phyloP scores from a whole-genome alignment of 371 early-diverging fungal species.

The Zancudomyces culisetae region DNA sequence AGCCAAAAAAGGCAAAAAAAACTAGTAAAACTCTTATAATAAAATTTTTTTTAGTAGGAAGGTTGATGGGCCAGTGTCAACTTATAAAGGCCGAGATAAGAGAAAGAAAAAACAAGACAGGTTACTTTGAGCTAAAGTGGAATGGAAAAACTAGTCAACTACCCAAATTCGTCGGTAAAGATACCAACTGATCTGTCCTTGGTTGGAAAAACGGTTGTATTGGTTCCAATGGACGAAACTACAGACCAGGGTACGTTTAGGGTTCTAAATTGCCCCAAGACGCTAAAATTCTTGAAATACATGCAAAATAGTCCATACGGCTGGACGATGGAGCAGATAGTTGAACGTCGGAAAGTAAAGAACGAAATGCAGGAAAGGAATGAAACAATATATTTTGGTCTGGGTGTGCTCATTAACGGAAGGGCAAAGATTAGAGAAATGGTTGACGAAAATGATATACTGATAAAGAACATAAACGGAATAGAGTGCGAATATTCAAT shows the following conservation, averaged over 20 bases:
- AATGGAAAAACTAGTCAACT: neutral
- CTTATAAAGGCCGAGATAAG: too few species aligned
- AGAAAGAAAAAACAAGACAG: too few species aligned
- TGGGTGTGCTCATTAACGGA: neutral
- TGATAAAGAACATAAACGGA: neutral
- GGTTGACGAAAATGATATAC: neutral
- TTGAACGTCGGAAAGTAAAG: neutral
- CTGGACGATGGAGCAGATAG: conserved; percentile 6
- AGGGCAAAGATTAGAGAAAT: neutral
- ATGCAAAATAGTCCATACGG: conserved; percentile 13
- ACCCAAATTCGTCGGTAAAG: neutral
- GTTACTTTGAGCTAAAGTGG: too few species aligned
- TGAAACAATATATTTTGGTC: neutral
- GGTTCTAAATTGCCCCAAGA: neutral
- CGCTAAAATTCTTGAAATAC: conserved; percentile 13
- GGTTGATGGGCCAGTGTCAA: too few species aligned
- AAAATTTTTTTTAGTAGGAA: too few species aligned
- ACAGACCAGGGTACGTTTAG: neutral
- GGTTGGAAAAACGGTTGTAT: neutral
- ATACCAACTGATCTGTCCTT: neutral
- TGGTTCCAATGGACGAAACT: neutral
- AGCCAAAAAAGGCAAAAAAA: too few species aligned
- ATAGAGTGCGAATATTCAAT: conserved; percentile 14
- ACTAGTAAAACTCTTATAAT: too few species aligned
- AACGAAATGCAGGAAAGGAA: neutral